phyloP scores from a whole-genome alignment of 331 rosid genomes.

The Saraca asoca region DNA sequence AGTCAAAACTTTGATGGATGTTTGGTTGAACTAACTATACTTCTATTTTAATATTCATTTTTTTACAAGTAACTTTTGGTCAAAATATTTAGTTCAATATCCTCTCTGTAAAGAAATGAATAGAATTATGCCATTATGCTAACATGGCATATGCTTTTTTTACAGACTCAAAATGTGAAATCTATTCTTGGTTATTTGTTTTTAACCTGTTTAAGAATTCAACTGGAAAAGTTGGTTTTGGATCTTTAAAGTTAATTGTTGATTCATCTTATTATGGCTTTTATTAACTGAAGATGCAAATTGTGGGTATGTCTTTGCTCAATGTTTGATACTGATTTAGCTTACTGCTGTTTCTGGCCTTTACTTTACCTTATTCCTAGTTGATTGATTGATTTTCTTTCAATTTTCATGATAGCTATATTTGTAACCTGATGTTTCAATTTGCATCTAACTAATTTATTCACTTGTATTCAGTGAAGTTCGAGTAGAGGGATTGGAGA shows the following conservation, averaged over 20 bases:
- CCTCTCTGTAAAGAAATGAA: constrained; percentile 9
- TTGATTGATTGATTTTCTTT: constrained; percentile 13
- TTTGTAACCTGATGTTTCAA: constrained; percentile 11
- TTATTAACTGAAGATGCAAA: constrained; percentile 17
- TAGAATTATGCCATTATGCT: constrained; percentile 7
- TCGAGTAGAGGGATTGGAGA: constrained; percentile 86
- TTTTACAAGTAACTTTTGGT: constrained; percentile 23
- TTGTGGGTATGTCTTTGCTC: background rate
- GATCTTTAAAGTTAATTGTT: background rate
- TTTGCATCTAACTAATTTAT: constrained; percentile 25
- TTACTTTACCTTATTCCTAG: background rate
- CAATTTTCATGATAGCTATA: constrained; percentile 2
- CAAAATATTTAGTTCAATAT: constrained; percentile 13
- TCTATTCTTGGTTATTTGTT: constrained; percentile 23
- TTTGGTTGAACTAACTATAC: constrained; percentile 2
- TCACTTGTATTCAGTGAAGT: constrained; percentile 69
- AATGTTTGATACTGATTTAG: constrained; percentile 8
- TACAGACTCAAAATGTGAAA: constrained; percentile 1
- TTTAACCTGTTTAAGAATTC: background rate
- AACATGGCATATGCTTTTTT: constrained; percentile 25
- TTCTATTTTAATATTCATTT: background rate
- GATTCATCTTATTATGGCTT: constrained; percentile 1
- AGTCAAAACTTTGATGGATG: constrained; percentile 7
- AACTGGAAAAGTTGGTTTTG: background rate
- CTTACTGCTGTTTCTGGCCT: background rate